Percentiles rank a stretch among this genome's conserved stretches.
Evolutionary conservation across 305 asterid species (phyloP).

Genomic region (Fraxinus dipetala): DNA sequence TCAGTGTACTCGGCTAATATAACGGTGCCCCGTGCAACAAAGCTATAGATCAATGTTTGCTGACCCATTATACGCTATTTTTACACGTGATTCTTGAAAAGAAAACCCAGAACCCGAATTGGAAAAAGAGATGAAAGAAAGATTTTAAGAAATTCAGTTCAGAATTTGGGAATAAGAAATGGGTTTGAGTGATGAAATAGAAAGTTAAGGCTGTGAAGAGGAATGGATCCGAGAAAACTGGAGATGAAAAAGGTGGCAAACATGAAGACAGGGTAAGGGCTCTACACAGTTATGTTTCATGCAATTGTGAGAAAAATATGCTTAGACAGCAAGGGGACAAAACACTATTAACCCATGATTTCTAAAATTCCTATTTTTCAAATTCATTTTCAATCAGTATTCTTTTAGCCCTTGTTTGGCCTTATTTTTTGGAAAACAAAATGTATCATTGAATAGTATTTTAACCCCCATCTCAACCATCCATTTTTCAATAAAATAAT

Average conservation of each 20-base stretch:
- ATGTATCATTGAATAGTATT: no score
- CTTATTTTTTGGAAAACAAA: no score
- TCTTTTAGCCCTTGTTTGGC: no score
- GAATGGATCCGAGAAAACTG: background rate
- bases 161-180: slow-evolving; percentile 7
- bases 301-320: background rate
- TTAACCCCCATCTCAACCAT: no score
- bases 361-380: no score
- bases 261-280: background rate
- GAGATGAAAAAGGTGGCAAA: background rate
- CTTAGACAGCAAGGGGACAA: background rate
- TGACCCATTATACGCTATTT: slow-evolving; percentile 43
- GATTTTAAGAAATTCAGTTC: background rate
- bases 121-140: slow-evolving; percentile 2
- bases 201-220: slow-evolving; percentile 4
- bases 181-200: slow-evolving; percentile 1
- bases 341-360: background rate
- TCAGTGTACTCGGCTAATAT: slow-evolving; percentile 58
- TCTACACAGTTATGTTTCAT: background rate
- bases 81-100: slow-evolving; percentile 1
- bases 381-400: no score
- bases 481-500: no score
- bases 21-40: slow-evolving; percentile 64
- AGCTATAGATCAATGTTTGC: slow-evolving; percentile 63
- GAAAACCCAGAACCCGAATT: slow-evolving; percentile 19